Evolutionary conservation across 208 protist species (phyloP).

Genomic region (Endotrypanum monterogeii): DNA sequence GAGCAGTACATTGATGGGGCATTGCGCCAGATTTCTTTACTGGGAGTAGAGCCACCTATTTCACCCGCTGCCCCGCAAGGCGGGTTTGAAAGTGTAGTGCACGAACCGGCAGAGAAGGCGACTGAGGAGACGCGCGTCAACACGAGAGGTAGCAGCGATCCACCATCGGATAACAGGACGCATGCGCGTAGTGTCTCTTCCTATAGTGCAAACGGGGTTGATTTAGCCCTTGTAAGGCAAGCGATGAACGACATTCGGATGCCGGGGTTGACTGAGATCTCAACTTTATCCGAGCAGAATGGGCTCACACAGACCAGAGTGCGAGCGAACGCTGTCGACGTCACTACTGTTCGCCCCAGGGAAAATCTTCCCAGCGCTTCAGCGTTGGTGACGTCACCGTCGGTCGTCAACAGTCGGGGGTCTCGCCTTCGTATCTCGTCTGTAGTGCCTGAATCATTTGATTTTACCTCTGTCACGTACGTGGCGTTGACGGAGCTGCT

Average conservation of each 20-base stretch:
- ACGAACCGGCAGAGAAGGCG: not conserved
- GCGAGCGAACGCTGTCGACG: not conserved
- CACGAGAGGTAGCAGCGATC: not conserved
- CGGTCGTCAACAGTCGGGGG: not conserved
- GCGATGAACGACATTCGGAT: too few species aligned
- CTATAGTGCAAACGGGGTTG: not conserved
- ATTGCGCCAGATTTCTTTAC: slow-evolving; percentile 11
- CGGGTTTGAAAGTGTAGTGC: not conserved
- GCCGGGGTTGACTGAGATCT: not conserved
- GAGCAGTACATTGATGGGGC: slow-evolving; percentile 47
- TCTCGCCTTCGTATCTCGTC: slow-evolving; percentile 3
- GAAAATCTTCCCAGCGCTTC: not conserved
- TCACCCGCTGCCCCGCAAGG: not conserved
- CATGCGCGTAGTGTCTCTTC: not conserved
- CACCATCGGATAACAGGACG: not conserved
- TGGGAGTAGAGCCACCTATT: not conserved
- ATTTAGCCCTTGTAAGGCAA: not conserved
- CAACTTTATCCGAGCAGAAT: slow-evolving; percentile 7
- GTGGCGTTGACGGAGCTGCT: slow-evolving; percentile 75
- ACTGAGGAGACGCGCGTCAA: not conserved
- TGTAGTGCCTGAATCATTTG: slow-evolving; percentile 29
- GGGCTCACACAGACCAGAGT: slow-evolving; percentile 8
- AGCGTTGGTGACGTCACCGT: not conserved
- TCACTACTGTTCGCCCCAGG: not conserved
- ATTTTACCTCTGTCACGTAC: slow-evolving; percentile 57